Evolutionary conservation across 1,284 basidiomycete genomes (phyloP), one percentile per base, ranked within the genome.

Genomic region (Sporisorium sorghi): DNA sequence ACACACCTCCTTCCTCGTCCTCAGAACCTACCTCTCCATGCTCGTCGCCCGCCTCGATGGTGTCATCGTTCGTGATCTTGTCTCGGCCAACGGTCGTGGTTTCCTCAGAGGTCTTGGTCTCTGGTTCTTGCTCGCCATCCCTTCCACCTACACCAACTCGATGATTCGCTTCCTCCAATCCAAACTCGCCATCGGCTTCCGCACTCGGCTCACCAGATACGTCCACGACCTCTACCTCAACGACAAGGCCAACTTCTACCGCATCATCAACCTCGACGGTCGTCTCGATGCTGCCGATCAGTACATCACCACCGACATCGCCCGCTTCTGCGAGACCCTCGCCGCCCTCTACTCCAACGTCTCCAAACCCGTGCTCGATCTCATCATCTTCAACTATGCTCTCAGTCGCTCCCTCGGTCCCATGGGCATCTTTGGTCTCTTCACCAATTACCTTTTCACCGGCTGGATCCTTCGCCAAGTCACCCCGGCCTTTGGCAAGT

Each of bases 81-180:
- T 92, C 53, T 93, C 91, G 32, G 94, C 93, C 0, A 91, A 97
- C 81, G 92, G 90, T 0, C 88, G 88, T 57, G 94, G 93, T 0
- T 97, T 98, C 85, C 72, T 93, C 15, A 89, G 88, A 53, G 94
- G 94, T 0, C 86, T 98, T 0, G 91, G 88, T 0, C 87, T 93
- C 64, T 98, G 95, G 95, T 97, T 96, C 81, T 86, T 90, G 7
- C 88, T 99, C 8, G 93, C 94, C 0, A 88, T 98, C 26, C 95
- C 96, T 0, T 94, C 92, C 80, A 95, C 93, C 19, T 96, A 95
- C 83, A 98, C 95, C 0, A 98, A 99, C 83, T 91, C 93, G 1
- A 95, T 98, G 93, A 92, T 97, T 65, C 91, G 92, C 21, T 93
- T 93, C 84, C 87, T 98, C 0, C 94, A 98, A 86, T 90, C 91